Conservation (phyloP, 495 filamentous ascomycete species). For the Pseudevernia furfuracea region DNA sequence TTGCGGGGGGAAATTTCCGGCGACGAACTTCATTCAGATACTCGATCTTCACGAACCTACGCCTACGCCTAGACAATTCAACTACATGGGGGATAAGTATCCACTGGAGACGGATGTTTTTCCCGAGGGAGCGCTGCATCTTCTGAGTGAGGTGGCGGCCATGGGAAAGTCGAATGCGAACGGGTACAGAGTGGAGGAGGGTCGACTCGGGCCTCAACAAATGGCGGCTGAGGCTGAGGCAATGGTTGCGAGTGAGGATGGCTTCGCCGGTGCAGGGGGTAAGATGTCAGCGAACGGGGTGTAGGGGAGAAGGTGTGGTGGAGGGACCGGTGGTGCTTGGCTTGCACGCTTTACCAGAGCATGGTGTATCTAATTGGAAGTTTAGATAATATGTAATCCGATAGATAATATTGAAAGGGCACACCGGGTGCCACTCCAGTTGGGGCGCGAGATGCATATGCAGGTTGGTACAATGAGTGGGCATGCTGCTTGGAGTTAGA, state of each 20-base stretch:
- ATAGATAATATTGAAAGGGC: no score
- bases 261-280: conserved; percentile 8
- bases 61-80: conserved; percentile 6
- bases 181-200: conserved; percentile 14
- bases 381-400: no score
- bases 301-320: not conserved
- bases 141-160: conserved; percentile 64
- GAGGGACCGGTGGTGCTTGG: not conserved
- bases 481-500: no score
- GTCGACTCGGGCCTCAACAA: not conserved
- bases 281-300: not conserved
- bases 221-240: conserved; percentile 41
- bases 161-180: conserved; percentile 43
- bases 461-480: no score
- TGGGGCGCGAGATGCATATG: no score
- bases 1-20: conserved; percentile 10
- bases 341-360: not conserved
- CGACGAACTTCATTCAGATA: conserved; percentile 8
- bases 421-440: no score
- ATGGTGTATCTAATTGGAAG: not conserved
- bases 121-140: conserved; percentile 36
- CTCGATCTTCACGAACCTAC: conserved; percentile 17
- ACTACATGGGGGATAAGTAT: conserved; percentile 5
- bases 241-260: conserved; percentile 32
- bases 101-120: conserved; percentile 15